These are phyloP conservation scores for Fragaria vesca DNA, from an alignment of 306 rosid genomes.

Conservation along the genomic window DNA sequence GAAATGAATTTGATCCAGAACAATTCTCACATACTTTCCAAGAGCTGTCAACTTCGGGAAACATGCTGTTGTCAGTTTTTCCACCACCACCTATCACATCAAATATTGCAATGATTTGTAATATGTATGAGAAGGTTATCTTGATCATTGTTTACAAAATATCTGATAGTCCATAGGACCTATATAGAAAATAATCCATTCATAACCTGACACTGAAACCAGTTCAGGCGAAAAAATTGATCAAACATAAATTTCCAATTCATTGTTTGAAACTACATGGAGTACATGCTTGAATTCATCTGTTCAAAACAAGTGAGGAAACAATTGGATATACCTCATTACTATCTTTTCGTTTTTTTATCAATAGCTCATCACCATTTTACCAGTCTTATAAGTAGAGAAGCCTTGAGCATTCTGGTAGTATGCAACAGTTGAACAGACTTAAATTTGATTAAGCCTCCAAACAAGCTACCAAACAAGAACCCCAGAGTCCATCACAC, in stretches of 20 bases:
- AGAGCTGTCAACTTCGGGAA: conserved; percentile 84
- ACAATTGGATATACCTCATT: background rate
- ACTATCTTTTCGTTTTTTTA: background rate
- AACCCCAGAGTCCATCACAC: background rate
- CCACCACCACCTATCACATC: conserved; percentile 68
- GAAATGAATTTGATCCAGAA: background rate
- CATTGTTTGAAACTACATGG: background rate
- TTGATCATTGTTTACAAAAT: background rate
- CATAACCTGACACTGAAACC: background rate
- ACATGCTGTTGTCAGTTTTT: conserved; percentile 59
- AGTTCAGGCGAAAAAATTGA: background rate
- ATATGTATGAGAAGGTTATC: conserved; percentile 8
- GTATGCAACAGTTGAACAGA: background rate
- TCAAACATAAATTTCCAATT: background rate
- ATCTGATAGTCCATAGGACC: background rate
- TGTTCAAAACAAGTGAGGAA: background rate
- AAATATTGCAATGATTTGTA: conserved; percentile 22
- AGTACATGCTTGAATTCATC: background rate
- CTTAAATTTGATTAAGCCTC: background rate
- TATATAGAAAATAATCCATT: background rate
- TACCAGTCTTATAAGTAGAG: background rate
- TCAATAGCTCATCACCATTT: background rate
- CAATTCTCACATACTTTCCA: conserved; percentile 70
- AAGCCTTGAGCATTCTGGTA: background rate
- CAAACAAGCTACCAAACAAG: background rate